phyloP scores from a whole-genome alignment of 2,329 filamentous ascomycete species.

The Colletotrichum sp. region DNA sequence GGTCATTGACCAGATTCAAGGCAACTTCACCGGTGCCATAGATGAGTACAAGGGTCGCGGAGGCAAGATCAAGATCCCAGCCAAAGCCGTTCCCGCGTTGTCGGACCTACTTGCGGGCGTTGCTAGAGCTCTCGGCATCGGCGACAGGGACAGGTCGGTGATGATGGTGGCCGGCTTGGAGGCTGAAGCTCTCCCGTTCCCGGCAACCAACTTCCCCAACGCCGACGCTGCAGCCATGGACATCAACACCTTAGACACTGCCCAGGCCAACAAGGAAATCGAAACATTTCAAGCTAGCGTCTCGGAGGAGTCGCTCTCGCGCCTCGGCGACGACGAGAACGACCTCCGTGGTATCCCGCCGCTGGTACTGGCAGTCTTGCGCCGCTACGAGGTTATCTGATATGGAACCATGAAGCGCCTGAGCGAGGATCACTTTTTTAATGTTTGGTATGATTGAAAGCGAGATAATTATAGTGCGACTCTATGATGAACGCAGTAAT shows the following conservation, averaged over 20 bases:
- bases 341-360: constrained; percentile 7
- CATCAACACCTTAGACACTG: neutral
- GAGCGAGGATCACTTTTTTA: neutral
- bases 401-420: neutral
- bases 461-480: neutral
- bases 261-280: neutral
- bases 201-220: neutral
- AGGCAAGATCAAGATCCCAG: constrained; percentile 16
- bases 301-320: neutral
- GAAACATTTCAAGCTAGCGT: neutral
- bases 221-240: neutral
- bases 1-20: neutral
- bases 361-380: neutral
- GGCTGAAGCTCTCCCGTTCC: neutral
- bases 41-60: constrained; percentile 5
- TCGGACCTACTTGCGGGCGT: constrained; percentile 3
- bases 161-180: neutral
- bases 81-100: constrained; percentile 6
- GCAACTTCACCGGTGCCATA: neutral
- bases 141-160: neutral
- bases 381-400: constrained; percentile 1
- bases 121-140: constrained; percentile 6
- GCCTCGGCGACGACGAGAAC: neutral
- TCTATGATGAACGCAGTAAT: neutral
- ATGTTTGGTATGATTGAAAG: neutral